These are phyloP conservation scores for Xerocomellus dryophilus DNA, from an alignment of 768 basidiomycete species.

Conservation along the genomic window DNA sequence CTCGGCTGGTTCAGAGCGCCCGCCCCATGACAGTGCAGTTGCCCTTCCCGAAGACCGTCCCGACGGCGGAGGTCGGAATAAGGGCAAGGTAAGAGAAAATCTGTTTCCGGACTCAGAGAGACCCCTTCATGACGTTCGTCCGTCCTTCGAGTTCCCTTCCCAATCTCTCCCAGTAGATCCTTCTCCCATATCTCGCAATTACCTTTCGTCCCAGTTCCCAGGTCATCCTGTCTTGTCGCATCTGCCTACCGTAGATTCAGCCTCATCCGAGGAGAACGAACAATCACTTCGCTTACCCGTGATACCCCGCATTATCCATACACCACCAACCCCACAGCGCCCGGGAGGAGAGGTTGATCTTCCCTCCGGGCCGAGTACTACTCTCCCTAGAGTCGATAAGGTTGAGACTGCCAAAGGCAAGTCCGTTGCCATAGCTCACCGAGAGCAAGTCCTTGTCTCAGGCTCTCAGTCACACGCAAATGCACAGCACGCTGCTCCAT, in stretches of 20 bases:
- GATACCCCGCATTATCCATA: constrained; percentile 37
- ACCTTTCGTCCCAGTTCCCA: constrained; percentile 8
- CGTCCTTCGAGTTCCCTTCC: constrained; percentile 19
- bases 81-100: constrained; percentile 29
- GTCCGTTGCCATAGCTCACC: constrained; percentile 14
- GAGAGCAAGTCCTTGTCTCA: constrained; percentile 29
- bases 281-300: constrained; percentile 22
- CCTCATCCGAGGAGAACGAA: constrained; percentile 23
- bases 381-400: constrained; percentile 13
- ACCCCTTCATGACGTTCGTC: constrained; percentile 8
- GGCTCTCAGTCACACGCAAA: constrained; percentile 19
- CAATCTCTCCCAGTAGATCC: constrained; percentile 22
- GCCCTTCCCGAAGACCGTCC: constrained; percentile 29
- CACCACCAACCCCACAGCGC: constrained; percentile 37
- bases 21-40: constrained; percentile 34
- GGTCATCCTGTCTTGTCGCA: constrained; percentile 5
- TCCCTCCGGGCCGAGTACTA: constrained; percentile 1
- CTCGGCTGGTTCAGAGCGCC: constrained; percentile 30
- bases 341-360: constrained; percentile 14
- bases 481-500: neutral
- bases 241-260: constrained; percentile 29
- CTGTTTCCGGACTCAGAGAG: neutral
- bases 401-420: constrained; percentile 10
- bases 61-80: constrained; percentile 16
- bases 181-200: constrained; percentile 13